Evolutionary conservation across 345 rosid species (phyloP).

Genomic region (Punica granatum): DNA sequence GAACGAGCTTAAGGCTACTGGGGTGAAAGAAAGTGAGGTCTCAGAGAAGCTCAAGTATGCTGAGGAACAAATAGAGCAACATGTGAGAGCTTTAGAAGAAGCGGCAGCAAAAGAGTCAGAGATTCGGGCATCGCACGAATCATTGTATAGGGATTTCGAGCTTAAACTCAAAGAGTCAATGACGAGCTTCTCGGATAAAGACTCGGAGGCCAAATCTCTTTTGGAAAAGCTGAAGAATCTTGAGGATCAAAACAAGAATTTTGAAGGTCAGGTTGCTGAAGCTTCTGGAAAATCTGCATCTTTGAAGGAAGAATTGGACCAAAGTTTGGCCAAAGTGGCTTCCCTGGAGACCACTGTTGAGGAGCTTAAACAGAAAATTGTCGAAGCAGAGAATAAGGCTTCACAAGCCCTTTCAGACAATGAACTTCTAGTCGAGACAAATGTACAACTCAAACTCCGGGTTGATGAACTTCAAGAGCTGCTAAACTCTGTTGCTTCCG

Average conservation of each 20-base stretch:
- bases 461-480: slow-evolving; percentile 69
- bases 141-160: slow-evolving; percentile 58
- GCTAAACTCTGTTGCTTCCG: slow-evolving; percentile 44
- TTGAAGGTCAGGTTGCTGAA: slow-evolving; percentile 57
- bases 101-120: slow-evolving; percentile 44
- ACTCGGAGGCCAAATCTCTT: slow-evolving; percentile 64
- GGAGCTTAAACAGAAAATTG: slow-evolving; percentile 49
- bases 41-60: slow-evolving; percentile 69
- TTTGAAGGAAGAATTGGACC: slow-evolving; percentile 66
- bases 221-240: slow-evolving; percentile 49
- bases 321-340: slow-evolving; percentile 38
- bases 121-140: slow-evolving; percentile 54
- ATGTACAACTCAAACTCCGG: slow-evolving; percentile 67
- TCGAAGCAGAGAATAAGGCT: slow-evolving; percentile 51
- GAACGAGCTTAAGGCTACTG: slow-evolving; percentile 54
- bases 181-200: slow-evolving; percentile 52
- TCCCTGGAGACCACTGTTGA: slow-evolving; percentile 52
- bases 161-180: slow-evolving; percentile 50
- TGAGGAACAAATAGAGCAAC: slow-evolving; percentile 60
- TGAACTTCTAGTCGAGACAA: slow-evolving; percentile 63
- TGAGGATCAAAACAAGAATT: slow-evolving; percentile 51
- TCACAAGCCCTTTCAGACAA: slow-evolving; percentile 54
- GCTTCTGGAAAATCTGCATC: slow-evolving; percentile 42
- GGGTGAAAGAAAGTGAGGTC: slow-evolving; percentile 52
- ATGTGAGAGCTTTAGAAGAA: slow-evolving; percentile 47